Evolutionary conservation across 2,329 filamentous ascomycete species (phyloP).

Genomic region (Passalora sequoiae): DNA sequence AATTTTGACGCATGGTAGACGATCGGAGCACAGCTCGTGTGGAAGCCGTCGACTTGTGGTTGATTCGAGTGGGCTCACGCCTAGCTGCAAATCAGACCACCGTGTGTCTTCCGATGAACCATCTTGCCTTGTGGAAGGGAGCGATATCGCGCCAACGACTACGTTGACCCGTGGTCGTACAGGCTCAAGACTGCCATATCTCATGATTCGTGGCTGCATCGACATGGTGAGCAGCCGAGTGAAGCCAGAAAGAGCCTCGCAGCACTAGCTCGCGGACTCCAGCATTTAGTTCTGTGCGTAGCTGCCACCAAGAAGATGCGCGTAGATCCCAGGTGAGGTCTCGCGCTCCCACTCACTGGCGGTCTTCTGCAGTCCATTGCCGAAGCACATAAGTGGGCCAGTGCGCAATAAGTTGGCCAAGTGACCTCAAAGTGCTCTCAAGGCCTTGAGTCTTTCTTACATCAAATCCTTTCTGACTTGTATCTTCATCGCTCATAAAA

Average conservation of each 20-base stretch:
- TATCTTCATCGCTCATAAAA: background rate
- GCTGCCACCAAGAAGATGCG: background rate
- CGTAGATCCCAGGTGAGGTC: background rate
- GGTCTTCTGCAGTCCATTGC: background rate
- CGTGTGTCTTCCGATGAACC: background rate
- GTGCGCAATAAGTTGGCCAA: background rate
- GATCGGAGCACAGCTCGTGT: too few relatives aligned
- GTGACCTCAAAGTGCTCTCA: background rate
- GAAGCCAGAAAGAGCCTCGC: too few relatives aligned
- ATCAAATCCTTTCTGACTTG: background rate
- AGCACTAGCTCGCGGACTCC: background rate
- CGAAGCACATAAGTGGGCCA: background rate
- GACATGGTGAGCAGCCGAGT: background rate
- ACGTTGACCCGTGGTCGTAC: background rate
- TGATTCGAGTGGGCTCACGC: too few relatives aligned
- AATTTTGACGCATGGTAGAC: slow-evolving; percentile 96
- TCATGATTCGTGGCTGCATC: too few relatives aligned
- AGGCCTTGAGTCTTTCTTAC: background rate
- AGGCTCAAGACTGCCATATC: background rate
- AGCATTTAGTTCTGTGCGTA: background rate
- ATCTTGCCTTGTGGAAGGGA: background rate
- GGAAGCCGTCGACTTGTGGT: too few relatives aligned
- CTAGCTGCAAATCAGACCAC: slow-evolving; percentile 1
- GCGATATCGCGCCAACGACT: background rate
- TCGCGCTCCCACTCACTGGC: background rate